Evolutionary conservation across 495 filamentous ascomycete genomes (phyloP).

Genomic region (Penicillium soppii): DNA sequence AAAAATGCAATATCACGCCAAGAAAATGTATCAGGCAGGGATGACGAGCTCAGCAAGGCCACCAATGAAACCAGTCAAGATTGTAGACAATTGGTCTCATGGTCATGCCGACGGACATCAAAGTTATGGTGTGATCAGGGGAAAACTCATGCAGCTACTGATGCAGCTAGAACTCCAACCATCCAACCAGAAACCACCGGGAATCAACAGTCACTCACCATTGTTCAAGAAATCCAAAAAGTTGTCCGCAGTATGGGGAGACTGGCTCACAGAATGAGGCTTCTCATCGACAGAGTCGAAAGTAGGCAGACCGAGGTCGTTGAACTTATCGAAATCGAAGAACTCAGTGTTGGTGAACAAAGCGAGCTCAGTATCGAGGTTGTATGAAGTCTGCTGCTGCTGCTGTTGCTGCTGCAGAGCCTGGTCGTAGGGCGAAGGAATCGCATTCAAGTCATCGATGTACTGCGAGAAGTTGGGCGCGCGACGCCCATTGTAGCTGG

Average conservation of each 20-base stretch:
- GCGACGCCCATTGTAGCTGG: slow-evolving; percentile 66
- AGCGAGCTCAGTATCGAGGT: slow-evolving; percentile 72
- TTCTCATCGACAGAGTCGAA: slow-evolving; percentile 36
- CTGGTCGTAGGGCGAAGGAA: slow-evolving; percentile 65
- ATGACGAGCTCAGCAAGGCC: slow-evolving; percentile 1
- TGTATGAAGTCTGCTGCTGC: slow-evolving; percentile 54
- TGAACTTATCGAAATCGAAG: slow-evolving; percentile 77
- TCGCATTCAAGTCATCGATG: slow-evolving; percentile 80
- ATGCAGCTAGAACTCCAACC: slow-evolving; percentile 6
- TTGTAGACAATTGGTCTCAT: slow-evolving; percentile 5
- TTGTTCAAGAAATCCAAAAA: slow-evolving; percentile 43
- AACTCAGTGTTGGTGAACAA: slow-evolving; percentile 94
- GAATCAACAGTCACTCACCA: slow-evolving; percentile 34
- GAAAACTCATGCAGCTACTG: neutral
- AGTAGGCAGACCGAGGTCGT: slow-evolving; percentile 38
- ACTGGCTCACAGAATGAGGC: slow-evolving; percentile 22
- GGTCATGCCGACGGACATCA: slow-evolving; percentile 3
- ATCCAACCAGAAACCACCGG: slow-evolving; percentile 17
- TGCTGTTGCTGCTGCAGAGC: slow-evolving; percentile 53
- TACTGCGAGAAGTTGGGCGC: slow-evolving; percentile 84
- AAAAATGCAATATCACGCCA: neutral
- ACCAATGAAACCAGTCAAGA: slow-evolving; percentile 8
- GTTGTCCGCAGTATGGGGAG: slow-evolving; percentile 33
- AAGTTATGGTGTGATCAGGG: slow-evolving; percentile 16
- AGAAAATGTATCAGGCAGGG: neutral